A percentile compares a stretch with the other conserved stretches of the same genome.
These are phyloP conservation scores for Eutrema yunnanense DNA, from an alignment of 345 rosid genomes.

Conservation along the genomic window DNA sequence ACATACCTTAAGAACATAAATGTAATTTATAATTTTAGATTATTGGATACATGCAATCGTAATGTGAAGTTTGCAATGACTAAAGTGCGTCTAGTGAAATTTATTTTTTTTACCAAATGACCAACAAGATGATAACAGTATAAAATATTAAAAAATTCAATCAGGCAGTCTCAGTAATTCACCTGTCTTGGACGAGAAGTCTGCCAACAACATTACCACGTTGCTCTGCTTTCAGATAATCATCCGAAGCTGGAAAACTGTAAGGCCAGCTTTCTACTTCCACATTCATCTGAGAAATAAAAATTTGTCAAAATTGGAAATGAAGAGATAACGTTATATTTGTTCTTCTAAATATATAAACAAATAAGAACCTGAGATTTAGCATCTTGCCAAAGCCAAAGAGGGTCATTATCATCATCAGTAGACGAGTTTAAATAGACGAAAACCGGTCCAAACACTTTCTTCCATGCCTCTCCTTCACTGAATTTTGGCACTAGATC, in stretches of 20 bases:
- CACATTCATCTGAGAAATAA: conserved; percentile 42
- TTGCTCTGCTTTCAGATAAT: conserved; percentile 56
- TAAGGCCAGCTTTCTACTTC: conserved; percentile 91
- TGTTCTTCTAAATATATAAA: neutral
- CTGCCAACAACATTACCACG: conserved; percentile 69
- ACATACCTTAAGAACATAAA: conserved; percentile 34
- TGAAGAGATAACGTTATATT: neutral
- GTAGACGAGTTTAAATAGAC: conserved; percentile 62
- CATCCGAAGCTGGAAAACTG: conserved; percentile 83
- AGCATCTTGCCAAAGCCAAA: conserved; percentile 87
- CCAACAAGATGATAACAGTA: too few relatives aligned
- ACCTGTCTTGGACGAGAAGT: conserved; percentile 71
- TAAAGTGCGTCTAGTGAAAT: too few relatives aligned
- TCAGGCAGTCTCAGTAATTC: neutral
- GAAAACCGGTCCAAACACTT: conserved; percentile 88
- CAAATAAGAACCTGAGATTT: conserved; percentile 52
- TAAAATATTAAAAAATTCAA: neutral
- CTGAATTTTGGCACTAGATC: conserved; percentile 61
- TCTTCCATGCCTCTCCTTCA: conserved; percentile 75
- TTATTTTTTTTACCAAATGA: too few relatives aligned
- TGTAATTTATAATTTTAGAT: neutral
- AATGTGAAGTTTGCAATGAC: neutral
- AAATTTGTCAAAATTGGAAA: neutral
- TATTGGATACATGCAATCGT: neutral
- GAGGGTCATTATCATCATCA: conserved; percentile 48